Base-by-base conservation (phyloP, 192 early-diverging fungal species). In the Spizellomyces sp. region DNA sequence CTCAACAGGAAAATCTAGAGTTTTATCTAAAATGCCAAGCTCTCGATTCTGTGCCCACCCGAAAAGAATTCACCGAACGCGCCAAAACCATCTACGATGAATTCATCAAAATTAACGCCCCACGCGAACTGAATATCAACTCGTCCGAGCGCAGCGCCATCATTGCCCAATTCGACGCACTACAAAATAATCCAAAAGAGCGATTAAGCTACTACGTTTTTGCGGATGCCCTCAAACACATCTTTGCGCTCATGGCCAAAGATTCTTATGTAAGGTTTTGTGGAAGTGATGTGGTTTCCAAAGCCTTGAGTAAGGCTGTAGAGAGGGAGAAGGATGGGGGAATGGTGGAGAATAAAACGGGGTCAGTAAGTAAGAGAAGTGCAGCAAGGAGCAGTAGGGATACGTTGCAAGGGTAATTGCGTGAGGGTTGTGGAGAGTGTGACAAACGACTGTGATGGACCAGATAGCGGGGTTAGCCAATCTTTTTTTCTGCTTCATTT, bases 61-160 rank as follows among this genome's bases (percentile, higher is more conserved):
- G 74, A 48, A 41, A 55, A 27, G 81, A 82, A 42, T 81, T 67
- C 54, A 42, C 62, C 42, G 45, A 43, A 47, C 56, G 36, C 12
- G 72, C 77, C 5, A 45, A n/a, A 10, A 47, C 45, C 5, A 75
- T 82, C 43, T 79, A 77, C 58, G 58, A 73, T n/a, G 77, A 79
- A 45, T 82, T 79, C 67, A 73, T 82, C 44, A 66, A 74, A 59
- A 54, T 75, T 45, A 74, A 74, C 14, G 64, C 64, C 5, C 73
- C 77, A 22, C 75, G 75, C 6, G 81, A 82, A 61, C 66, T 82
- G 17, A 81, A 72, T 69, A 62, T 82, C 45, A 77, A 76, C 58
- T 77, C 76, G 12, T n/a, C 57, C 19, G 57, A 59, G 44, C 75
- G 75, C 9, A 58, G 46, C 19, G 63, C 62, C 43, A 61, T 70